These are phyloP conservation scores for Globisporangium sylvaticum DNA, from an alignment of 352 stramenopile species.

Conservation along the genomic window DNA sequence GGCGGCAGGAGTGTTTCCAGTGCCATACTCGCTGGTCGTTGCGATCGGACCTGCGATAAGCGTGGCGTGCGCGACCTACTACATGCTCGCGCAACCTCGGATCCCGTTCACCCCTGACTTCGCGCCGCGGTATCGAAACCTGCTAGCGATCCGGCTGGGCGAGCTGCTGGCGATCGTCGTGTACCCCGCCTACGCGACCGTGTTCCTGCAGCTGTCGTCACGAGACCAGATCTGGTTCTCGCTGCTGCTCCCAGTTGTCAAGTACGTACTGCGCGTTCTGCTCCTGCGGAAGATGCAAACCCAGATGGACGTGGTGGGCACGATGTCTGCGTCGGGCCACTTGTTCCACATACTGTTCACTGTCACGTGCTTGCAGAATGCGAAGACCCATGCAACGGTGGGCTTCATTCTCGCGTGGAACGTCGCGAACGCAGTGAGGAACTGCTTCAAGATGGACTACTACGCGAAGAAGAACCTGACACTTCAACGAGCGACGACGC, in stretches of 20 bases:
- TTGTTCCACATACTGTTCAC: conserved; percentile 39
- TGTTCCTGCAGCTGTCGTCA: conserved; percentile 24
- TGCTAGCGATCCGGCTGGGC: conserved; percentile 6
- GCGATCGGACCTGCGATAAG: conserved; percentile 16
- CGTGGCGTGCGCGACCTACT: conserved; percentile 14
- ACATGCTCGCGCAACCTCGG: background rate
- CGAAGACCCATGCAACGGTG: conserved; percentile 29
- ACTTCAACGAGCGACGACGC: background rate
- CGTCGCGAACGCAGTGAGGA: background rate
- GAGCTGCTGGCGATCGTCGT: conserved; percentile 23
- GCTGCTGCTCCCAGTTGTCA: conserved; percentile 27
- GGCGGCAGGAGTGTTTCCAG: conserved; percentile 22
- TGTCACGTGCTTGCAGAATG: conserved; percentile 30
- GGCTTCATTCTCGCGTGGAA: conserved; percentile 21
- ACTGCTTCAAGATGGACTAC: background rate
- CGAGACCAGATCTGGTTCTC: conserved; percentile 27
- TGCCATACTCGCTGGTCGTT: conserved; percentile 25
- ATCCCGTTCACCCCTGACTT: conserved; percentile 7
- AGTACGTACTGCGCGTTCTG: conserved; percentile 19
- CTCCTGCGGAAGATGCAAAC: conserved; percentile 17
- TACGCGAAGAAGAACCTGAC: background rate
- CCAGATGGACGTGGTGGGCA: conserved; percentile 25
- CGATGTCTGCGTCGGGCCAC: conserved; percentile 16
- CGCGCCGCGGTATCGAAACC: background rate
- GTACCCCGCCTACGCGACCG: conserved; percentile 26